Base-by-base conservation (phyloP, 306 rosid genomes). In the Glycyrrhiza uralensis region DNA sequence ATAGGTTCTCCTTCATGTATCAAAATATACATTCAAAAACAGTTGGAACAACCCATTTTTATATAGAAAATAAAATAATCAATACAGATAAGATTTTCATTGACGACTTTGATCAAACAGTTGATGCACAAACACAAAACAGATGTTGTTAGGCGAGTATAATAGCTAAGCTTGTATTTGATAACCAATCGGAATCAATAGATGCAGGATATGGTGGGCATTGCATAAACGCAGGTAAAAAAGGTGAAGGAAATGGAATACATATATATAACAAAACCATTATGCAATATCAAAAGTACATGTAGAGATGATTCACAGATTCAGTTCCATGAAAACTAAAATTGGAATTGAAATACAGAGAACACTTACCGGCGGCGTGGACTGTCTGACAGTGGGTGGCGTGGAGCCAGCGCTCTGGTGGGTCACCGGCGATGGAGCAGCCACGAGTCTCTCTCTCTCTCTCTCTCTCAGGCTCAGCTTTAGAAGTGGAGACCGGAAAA, bases 21-120 rank as follows among this genome's bases (percentile, higher is more conserved):
- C 17, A 52, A 52, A 52, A 24, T 24, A 23, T 52, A 30, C 33
- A 24, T 24, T 11, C 36, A 49, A 49, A 19, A 49, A 49, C 14
- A 49, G 9, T 19, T 51, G 13, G n/a, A 50, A 51, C 58, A 10
- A 22, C 57, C 13, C 42, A 36, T n/a, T n/a, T n/a, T n/a, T n/a
- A n/a, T n/a, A n/a, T n/a, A 50, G 8, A 19, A 33, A 6, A 0
- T 19, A 3, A 38, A 56, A 41, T n/a, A 71, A 42, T 44, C 11
- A 72, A 33, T 15, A 30, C 10, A 50, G 57, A 20, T 20, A 22
- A 55, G 26, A 2, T 55, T 54, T n/a, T 29, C 8, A 60, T 12
- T 41, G 58, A 44, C 4, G 29, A 75, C 44, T 75, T 65, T 19
- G 26, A 65, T 65, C 73, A 54, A 42, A 75, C 74, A 54, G 38